Evolutionary conservation across 139 green algal species (phyloP), one percentile per base, ranked within the genome.

Genomic region (Volvox reticuliferus): DNA sequence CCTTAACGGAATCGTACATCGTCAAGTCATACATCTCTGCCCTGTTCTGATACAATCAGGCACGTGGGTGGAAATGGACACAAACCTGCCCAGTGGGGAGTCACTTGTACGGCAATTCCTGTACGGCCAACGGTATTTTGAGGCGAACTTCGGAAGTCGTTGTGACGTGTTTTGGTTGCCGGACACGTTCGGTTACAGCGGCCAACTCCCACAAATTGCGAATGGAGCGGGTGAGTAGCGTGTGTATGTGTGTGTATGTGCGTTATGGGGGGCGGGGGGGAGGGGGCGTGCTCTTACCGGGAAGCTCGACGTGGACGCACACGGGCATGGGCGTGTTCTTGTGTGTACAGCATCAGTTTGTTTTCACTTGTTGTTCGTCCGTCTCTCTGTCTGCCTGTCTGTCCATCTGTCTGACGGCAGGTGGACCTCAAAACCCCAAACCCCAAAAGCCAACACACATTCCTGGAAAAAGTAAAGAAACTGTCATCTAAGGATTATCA

Each of bases 1-100:
- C 5, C 44, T 9, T 9, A 9, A 55, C 44, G 44, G 44, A 55
- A 5, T 55, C 44, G 44, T 9, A n/a, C n/a, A n/a, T n/a, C n/a
- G n/a, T n/a, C n/a, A n/a, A n/a, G n/a, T n/a, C n/a, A n/a, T n/a
- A n/a, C n/a, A n/a, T n/a, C n/a, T n/a, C n/a, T n/a, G n/a, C n/a
- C n/a, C 44, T 55, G 44, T 55, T 9, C 9, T 55, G 44, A 55
- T 55, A 73, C 65, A 73, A 36, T 3, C 85, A 89, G 85, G 85
- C 77, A 87, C 84, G 16, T 94, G 92, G 92, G 92, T 94, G 76
- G 92, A 94, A 85, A 92, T 92, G 89, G 92, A 94, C 84, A 90
- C 83, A 78, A 94, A 93, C 91, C n/a, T 93, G 91, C 92, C 92
- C 1, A 75, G 67, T 18, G 92, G 88, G 0, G 92, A 94, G 88